Evolutionary conservation across 768 basidiomycete genomes (phyloP).

Genomic region (Pisolithus microcarpus): DNA sequence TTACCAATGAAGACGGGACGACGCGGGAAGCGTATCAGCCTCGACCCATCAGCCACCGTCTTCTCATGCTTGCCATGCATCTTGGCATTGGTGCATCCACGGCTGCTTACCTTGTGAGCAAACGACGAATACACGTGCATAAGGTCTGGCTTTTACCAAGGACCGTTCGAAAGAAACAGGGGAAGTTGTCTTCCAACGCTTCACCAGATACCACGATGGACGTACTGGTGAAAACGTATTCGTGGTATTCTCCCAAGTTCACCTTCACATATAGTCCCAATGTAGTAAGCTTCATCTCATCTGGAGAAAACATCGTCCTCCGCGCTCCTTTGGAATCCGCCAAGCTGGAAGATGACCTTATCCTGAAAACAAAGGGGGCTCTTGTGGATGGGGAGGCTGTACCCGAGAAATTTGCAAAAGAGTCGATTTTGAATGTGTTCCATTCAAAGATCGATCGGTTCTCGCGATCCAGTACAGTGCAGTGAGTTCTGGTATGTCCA

Average conservation of each 20-base stretch:
- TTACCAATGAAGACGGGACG: slow-evolving; percentile 7
- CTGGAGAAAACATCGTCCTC: slow-evolving; percentile 17
- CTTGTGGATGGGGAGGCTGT: slow-evolving; percentile 18
- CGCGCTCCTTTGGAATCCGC: slow-evolving; percentile 7
- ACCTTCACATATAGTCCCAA: not conserved
- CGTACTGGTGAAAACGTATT: not conserved
- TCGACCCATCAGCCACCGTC: slow-evolving; percentile 24
- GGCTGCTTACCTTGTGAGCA: slow-evolving; percentile 20
- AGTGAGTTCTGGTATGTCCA: no score
- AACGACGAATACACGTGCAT: slow-evolving; percentile 22
- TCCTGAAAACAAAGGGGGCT: slow-evolving; percentile 18
- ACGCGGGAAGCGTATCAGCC: slow-evolving; percentile 13
- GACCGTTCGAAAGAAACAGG: slow-evolving; percentile 13
- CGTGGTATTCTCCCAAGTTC: not conserved
- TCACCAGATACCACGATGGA: slow-evolving; percentile 9
- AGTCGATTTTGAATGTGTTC: slow-evolving; percentile 14
- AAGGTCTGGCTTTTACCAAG: slow-evolving; percentile 26
- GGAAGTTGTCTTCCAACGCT: slow-evolving; percentile 12
- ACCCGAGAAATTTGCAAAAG: slow-evolving; percentile 14
- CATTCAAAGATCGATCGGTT: no score
- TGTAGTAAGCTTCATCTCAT: slow-evolving; percentile 7
- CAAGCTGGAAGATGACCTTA: slow-evolving; percentile 15
- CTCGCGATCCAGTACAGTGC: no score
- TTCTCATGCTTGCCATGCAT: slow-evolving; percentile 22
- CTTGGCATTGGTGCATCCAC: slow-evolving; percentile 23